phyloP scores from a whole-genome alignment of 2,329 filamentous ascomycete genomes.

The Chalaropsis ovoidea region DNA sequence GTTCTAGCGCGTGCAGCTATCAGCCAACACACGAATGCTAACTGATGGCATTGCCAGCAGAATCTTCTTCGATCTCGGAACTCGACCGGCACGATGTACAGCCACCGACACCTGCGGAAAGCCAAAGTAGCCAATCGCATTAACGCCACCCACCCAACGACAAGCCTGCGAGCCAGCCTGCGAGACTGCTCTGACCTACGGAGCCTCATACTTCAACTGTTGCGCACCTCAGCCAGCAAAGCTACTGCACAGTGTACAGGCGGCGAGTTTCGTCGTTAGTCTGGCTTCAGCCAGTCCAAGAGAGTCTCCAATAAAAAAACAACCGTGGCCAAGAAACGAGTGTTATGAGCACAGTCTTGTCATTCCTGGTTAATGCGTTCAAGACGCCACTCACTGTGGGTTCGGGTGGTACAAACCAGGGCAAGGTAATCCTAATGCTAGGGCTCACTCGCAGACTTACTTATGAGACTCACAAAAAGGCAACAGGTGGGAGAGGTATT shows the following conservation, averaged over 20 bases:
- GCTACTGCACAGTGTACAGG: conserved; percentile 48
- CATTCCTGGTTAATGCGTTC: conserved; percentile 39
- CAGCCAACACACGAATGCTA: too few relatives aligned
- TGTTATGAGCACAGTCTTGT: conserved; percentile 46
- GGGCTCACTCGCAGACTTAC: conserved; percentile 33
- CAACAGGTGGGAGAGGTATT: conserved; percentile 39
- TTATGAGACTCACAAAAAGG: conserved; percentile 31
- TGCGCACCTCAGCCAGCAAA: conserved; percentile 46
- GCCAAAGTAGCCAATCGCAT: conserved; percentile 46
- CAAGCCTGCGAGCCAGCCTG: conserved; percentile 55
- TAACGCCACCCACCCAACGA: conserved; percentile 41
- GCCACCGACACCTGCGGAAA: conserved; percentile 53
- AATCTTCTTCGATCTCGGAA: conserved; percentile 54
- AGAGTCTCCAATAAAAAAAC: conserved; percentile 44
- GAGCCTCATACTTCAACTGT: conserved; percentile 46
- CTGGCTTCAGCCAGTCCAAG: conserved; percentile 46
- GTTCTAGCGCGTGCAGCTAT: background rate
- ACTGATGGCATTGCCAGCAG: conserved; percentile 56
- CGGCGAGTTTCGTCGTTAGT: conserved; percentile 40
- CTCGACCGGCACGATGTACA: conserved; percentile 63
- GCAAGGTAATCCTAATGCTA: conserved; percentile 39
- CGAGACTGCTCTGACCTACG: conserved; percentile 43
- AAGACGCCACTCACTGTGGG: conserved; percentile 36
- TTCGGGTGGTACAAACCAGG: conserved; percentile 44
- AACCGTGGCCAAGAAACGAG: conserved; percentile 53